Evolutionary conservation across 78 protist species (phyloP).

Genomic region (Protostelium mycophagum): DNA sequence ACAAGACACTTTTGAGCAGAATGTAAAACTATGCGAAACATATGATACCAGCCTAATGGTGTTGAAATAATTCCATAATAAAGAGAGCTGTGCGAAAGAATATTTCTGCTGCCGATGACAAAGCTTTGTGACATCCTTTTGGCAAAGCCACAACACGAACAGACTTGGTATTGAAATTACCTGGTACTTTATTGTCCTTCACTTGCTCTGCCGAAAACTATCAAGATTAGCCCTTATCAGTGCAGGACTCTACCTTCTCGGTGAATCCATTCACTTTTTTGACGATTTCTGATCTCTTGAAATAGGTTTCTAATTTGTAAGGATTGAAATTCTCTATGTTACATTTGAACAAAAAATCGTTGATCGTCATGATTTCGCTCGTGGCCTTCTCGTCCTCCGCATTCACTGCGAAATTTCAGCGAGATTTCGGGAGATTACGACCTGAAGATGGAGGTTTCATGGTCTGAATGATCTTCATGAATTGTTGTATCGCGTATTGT

Average conservation of each 20-base stretch:
- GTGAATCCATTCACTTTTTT: slow-evolving; percentile 43
- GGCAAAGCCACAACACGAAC: too few species aligned
- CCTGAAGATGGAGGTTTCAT: too few species aligned
- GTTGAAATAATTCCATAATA: too few species aligned
- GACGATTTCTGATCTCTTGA: slow-evolving; percentile 12
- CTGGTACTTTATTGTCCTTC: too few species aligned
- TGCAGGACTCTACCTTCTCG: not conserved
- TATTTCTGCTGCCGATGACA: too few species aligned
- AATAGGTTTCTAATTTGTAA: slow-evolving; percentile 14
- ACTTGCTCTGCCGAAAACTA: not conserved
- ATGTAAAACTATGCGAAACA: too few species aligned
- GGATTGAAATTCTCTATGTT: slow-evolving; percentile 41
- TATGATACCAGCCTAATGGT: too few species aligned
- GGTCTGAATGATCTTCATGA: not conserved
- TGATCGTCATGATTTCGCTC: slow-evolving; percentile 9
- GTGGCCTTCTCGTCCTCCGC: not conserved
- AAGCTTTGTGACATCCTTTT: too few species aligned
- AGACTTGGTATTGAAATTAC: too few species aligned
- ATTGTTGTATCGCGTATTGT: slow-evolving; percentile 1
- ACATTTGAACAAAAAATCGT: slow-evolving; percentile 10
- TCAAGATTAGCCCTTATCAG: not conserved
- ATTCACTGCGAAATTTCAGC: not conserved
- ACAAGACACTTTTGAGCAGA: too few species aligned
- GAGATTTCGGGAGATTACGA: too few species aligned
- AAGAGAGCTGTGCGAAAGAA: too few species aligned